These are phyloP conservation scores for Phallus indusiatus DNA, from an alignment of 768 basidiomycete species.

Conservation along the genomic window DNA sequence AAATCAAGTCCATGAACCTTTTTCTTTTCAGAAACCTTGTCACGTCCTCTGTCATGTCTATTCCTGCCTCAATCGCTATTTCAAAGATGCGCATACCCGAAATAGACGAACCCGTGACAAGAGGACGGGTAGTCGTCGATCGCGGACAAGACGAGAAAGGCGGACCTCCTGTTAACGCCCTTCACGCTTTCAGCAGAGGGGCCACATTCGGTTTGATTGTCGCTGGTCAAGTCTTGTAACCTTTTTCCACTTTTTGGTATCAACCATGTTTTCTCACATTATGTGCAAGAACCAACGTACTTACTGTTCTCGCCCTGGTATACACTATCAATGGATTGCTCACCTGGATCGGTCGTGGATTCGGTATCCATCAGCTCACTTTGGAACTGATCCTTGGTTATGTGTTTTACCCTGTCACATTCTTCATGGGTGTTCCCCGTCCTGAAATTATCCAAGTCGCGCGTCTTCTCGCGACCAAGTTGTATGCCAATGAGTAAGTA, in stretches of 20 bases:
- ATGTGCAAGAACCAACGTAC: slow-evolving; percentile 57
- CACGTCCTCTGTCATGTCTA: slow-evolving; percentile 90
- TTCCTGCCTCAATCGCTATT: slow-evolving; percentile 89
- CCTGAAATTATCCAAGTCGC: slow-evolving; percentile 75
- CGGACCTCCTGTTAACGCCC: slow-evolving; percentile 58
- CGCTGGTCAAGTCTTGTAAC: slow-evolving; percentile 79
- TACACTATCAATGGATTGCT: slow-evolving; percentile 75
- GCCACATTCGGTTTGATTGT: slow-evolving; percentile 79
- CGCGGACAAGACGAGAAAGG: slow-evolving; percentile 54
- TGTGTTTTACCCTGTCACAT: slow-evolving; percentile 79
- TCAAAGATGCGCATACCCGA: slow-evolving; percentile 84
- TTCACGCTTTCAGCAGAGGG: slow-evolving; percentile 84
- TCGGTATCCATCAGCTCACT: slow-evolving; percentile 74
- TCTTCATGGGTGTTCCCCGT: slow-evolving; percentile 70
- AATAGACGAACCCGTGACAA: slow-evolving; percentile 76
- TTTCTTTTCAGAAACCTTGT: slow-evolving; percentile 43
- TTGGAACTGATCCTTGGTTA: slow-evolving; percentile 81
- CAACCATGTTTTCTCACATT: background rate
- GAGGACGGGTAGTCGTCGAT: slow-evolving; percentile 71
- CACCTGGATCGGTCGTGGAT: slow-evolving; percentile 83
- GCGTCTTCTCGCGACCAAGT: slow-evolving; percentile 75
- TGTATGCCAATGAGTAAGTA: slow-evolving; percentile 81
- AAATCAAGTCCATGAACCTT: background rate
- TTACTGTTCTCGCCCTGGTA: slow-evolving; percentile 78
- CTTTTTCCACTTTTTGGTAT: slow-evolving; percentile 4